These are phyloP conservation scores for Mollisia scopiformis DNA, from an alignment of 2,329 filamentous ascomycete genomes.

Conservation along the genomic window DNA sequence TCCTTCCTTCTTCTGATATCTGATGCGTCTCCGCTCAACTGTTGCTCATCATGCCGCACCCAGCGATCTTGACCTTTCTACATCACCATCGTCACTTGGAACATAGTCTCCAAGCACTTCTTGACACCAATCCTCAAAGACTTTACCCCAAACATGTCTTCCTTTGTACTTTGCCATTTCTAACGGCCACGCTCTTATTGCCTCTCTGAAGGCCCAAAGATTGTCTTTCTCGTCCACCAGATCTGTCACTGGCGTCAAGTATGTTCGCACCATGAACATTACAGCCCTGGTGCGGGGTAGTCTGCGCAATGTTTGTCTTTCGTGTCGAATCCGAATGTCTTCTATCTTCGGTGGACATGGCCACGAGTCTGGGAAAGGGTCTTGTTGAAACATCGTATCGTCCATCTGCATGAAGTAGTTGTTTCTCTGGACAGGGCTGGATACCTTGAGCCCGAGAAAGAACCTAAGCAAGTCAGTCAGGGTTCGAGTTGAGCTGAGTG, in stretches of 20 bases:
- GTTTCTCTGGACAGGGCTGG: slow-evolving; percentile 48
- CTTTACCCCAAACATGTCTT: slow-evolving; percentile 70
- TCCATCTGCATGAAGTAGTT: slow-evolving; percentile 90
- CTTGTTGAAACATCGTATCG: slow-evolving; percentile 40
- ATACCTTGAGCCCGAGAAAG: slow-evolving; percentile 43
- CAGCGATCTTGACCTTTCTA: neutral
- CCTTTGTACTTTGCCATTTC: slow-evolving; percentile 79
- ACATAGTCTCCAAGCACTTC: slow-evolving; percentile 16
- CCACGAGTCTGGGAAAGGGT: slow-evolving; percentile 54
- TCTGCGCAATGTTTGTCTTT: slow-evolving; percentile 63
- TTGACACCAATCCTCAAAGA: slow-evolving; percentile 46
- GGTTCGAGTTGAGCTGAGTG: neutral
- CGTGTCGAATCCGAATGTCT: slow-evolving; percentile 68
- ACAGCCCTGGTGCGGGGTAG: slow-evolving; percentile 54
- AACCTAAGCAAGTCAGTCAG: slow-evolving; percentile 38
- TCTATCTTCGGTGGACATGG: slow-evolving; percentile 78
- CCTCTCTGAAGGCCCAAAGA: slow-evolving; percentile 73
- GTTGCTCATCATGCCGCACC: neutral
- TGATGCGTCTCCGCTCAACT: neutral
- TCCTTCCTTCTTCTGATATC: neutral
- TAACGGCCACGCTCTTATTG: slow-evolving; percentile 76
- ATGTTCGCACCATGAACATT: slow-evolving; percentile 65
- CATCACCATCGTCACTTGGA: neutral
- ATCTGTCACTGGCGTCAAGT: slow-evolving; percentile 55
- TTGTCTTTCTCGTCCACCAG: slow-evolving; percentile 68